These are phyloP conservation scores for Aristolochia fimbriata DNA, from an alignment of 164 flowering plant genomes.

Conservation along the genomic window DNA sequence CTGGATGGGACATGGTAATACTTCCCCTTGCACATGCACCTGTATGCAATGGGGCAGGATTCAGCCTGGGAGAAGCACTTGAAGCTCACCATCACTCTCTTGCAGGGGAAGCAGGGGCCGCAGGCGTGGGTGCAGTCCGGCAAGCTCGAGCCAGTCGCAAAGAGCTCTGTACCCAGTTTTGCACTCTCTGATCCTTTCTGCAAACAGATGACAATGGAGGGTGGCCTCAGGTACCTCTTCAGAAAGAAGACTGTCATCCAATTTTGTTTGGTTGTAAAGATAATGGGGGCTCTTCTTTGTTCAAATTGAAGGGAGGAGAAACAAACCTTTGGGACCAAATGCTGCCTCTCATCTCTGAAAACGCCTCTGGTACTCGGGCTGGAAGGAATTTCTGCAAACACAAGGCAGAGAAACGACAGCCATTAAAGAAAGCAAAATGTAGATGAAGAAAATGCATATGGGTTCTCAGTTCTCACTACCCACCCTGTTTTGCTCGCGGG, in stretches of 20 bases:
- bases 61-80: constrained; percentile 52
- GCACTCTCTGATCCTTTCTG: background rate
- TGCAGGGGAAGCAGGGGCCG: constrained; percentile 77
- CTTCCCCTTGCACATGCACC: constrained; percentile 58
- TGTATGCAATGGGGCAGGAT: constrained; percentile 74
- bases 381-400: background rate
- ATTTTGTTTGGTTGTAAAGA: too few species aligned
- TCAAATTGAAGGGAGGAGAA: background rate
- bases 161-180: constrained; percentile 30
- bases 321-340: background rate
- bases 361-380: background rate
- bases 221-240: too few species aligned
- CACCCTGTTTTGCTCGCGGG: background rate
- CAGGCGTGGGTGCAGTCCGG: constrained; percentile 86
- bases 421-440: background rate
- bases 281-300: too few species aligned
- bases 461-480: too few species aligned
- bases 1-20: constrained; percentile 37
- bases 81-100: constrained; percentile 76
- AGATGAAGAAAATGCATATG: background rate
- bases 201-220: too few species aligned
- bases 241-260: too few species aligned
- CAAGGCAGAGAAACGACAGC: background rate
- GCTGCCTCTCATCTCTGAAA: background rate
- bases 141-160: constrained; percentile 64